Base-by-base conservation (phyloP, 805 yeast genomes). In the Kluyveromyces aestuarii region DNA sequence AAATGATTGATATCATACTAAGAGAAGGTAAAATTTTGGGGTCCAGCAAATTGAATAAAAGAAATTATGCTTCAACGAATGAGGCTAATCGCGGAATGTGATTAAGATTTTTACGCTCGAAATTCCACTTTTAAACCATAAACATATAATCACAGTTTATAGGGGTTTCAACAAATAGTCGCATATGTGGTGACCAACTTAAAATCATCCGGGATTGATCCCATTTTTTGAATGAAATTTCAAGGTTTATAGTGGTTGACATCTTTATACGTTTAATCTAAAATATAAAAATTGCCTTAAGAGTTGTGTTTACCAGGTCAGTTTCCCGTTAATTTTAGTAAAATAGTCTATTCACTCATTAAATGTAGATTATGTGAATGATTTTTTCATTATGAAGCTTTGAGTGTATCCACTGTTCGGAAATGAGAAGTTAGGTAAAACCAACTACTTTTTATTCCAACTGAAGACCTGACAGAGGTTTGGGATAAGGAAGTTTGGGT, bases 1-100 rank as follows among this genome's bases (percentile, higher is more conserved):
- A 77, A 27, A 73, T 77, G n/a, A 74, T 87, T 48, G 74, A 75
- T 48, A 61, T 66, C 45, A 84, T 88, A 45, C 59, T 87, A 50
- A 68, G 68, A 38, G 68, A 77, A n/a, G 96, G 96, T 40, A 62
- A 70, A 17, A 67, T 76, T 44, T 79, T 79, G 63, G 70, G 69
- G 18, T 52, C 51, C 19, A 52, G 57, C 8, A 64, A 60, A 13
- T 49, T 65, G 30, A 52, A 57, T 52, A 62, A 59, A 46, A 57
- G 64, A 51, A 49, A 52, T n/a, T 62, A 53, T 58, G 50, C 57
- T 8, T 66, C 78, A 7, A 73, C 72, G 10, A 80, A 79, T 54
- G 82, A 78, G 2, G 45, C 45, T 6, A 43, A 43, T 21, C 38
- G 11, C 14, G 35, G 35, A 48, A 57, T 78, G 0, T 64, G 62